These are phyloP conservation scores for Zymoseptoria brevis DNA, from an alignment of 2,329 filamentous ascomycete species.

Conservation along the genomic window DNA sequence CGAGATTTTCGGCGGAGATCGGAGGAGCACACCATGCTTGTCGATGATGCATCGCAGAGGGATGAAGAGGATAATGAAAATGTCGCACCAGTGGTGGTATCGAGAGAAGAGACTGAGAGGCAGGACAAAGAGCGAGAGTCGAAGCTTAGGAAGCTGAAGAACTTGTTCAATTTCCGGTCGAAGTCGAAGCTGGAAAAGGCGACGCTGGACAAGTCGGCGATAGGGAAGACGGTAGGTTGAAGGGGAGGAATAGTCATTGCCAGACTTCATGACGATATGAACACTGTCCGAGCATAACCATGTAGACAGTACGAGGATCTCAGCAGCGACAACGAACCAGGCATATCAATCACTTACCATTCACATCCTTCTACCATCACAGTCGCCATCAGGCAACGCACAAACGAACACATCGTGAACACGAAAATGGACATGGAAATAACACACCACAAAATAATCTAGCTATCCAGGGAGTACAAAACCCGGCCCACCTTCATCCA, in stretches of 20 bases:
- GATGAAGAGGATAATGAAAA: constrained; percentile 4
- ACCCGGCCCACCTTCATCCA: too few relatives aligned
- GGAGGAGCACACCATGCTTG: constrained; percentile 9
- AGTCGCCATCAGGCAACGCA: too few relatives aligned
- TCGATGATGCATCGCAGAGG: neutral
- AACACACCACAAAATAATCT: too few relatives aligned
- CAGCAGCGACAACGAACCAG: neutral
- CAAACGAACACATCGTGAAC: too few relatives aligned
- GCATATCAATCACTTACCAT: neutral
- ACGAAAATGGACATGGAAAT: too few relatives aligned
- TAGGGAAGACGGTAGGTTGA: neutral
- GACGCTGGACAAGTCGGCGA: neutral
- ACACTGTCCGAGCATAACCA: neutral
- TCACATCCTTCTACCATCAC: neutral
- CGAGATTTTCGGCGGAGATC: constrained; percentile 27
- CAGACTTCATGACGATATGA: neutral
- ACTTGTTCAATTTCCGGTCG: constrained; percentile 28
- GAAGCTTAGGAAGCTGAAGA: constrained; percentile 28
- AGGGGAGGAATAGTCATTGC: neutral
- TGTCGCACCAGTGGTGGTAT: constrained; percentile 6
- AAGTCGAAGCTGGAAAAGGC: constrained; percentile 11
- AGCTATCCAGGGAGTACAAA: too few relatives aligned
- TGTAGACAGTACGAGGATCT: neutral
- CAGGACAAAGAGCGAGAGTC: constrained; percentile 30
- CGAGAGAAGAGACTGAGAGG: constrained; percentile 24